phyloP scores from a whole-genome alignment of 768 basidiomycete species.

The Psilocybe cubensis region DNA sequence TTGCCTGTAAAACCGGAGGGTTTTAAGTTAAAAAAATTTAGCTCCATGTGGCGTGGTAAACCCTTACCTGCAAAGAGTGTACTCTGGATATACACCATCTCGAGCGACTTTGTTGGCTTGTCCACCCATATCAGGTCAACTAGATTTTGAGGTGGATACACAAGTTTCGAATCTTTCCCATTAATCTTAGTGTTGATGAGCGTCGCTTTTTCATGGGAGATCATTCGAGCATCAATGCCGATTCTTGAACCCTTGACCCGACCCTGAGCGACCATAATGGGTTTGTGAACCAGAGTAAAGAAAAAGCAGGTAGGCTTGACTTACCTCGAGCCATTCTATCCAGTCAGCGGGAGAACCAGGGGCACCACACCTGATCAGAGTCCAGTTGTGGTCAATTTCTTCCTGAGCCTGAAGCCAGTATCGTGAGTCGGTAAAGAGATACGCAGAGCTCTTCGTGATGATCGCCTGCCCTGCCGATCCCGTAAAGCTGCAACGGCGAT shows the following conservation, averaged over 20 bases:
- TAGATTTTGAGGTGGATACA: slow-evolving; percentile 83
- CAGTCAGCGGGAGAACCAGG: slow-evolving; percentile 65
- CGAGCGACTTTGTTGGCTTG: slow-evolving; percentile 70
- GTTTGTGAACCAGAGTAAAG: background rate
- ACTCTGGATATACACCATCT: slow-evolving; percentile 67
- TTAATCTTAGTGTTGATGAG: slow-evolving; percentile 60
- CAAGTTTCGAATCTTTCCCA: slow-evolving; percentile 61
- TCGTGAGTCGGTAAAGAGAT: slow-evolving; percentile 78
- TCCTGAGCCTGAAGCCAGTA: slow-evolving; percentile 82
- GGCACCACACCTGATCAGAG: slow-evolving; percentile 59
- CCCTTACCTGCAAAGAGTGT: slow-evolving; percentile 69
- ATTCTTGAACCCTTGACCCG: slow-evolving; percentile 56
- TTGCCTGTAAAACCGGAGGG: slow-evolving; percentile 40
- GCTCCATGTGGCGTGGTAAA: background rate
- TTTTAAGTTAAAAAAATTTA: background rate
- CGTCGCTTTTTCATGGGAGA: slow-evolving; percentile 73
- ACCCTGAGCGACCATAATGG: slow-evolving; percentile 19
- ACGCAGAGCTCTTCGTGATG: slow-evolving; percentile 66
- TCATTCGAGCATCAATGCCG: slow-evolving; percentile 85
- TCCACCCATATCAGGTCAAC: slow-evolving; percentile 83
- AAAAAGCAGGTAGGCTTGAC: slow-evolving; percentile 21
- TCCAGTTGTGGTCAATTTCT: slow-evolving; percentile 78
- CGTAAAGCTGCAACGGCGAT: slow-evolving; percentile 25
- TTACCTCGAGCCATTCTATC: slow-evolving; percentile 77
- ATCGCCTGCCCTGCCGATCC: slow-evolving; percentile 71